Evolutionary conservation across 2,329 filamentous ascomycete species (phyloP).

Genomic region (Eurotiales sp.): DNA sequence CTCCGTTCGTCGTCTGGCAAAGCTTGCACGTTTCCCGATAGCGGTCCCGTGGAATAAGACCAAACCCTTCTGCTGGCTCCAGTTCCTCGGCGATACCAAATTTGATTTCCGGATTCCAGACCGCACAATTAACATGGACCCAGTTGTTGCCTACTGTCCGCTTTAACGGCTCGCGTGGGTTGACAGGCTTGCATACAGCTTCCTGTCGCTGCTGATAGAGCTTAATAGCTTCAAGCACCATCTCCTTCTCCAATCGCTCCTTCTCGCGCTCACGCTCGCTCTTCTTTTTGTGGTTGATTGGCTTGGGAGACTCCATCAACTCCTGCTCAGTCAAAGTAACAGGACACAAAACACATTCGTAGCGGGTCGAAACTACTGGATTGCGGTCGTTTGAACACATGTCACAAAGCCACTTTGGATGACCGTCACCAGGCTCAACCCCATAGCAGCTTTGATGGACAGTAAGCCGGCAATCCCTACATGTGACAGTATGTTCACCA

Average conservation of each 20-base stretch:
- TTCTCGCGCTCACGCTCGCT: slow-evolving; percentile 86
- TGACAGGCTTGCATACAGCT: slow-evolving; percentile 74
- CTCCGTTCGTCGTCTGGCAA: slow-evolving; percentile 71
- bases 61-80: slow-evolving; percentile 85
- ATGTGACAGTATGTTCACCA: slow-evolving; percentile 70
- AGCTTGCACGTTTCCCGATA: slow-evolving; percentile 79
- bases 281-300: slow-evolving; percentile 76
- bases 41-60: slow-evolving; percentile 67
- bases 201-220: slow-evolving; percentile 79
- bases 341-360: slow-evolving; percentile 89
- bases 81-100: slow-evolving; percentile 81
- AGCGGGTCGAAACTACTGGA: slow-evolving; percentile 86
- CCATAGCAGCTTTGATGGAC: slow-evolving; percentile 93
- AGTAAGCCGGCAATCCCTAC: slow-evolving; percentile 82
- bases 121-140: slow-evolving; percentile 90
- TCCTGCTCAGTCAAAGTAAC: slow-evolving; percentile 77
- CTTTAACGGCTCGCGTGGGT: slow-evolving; percentile 88
- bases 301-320: slow-evolving; percentile 75
- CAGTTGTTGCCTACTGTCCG: slow-evolving; percentile 95
- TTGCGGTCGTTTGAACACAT: slow-evolving; percentile 94
- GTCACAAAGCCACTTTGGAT: slow-evolving; percentile 86
- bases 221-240: slow-evolving; percentile 73
- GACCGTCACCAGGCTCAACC: slow-evolving; percentile 61
- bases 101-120: slow-evolving; percentile 89
- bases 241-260: slow-evolving; percentile 79